Conservation (phyloP, 768 basidiomycete species). For the Gloeostereum incarnatum region DNA sequence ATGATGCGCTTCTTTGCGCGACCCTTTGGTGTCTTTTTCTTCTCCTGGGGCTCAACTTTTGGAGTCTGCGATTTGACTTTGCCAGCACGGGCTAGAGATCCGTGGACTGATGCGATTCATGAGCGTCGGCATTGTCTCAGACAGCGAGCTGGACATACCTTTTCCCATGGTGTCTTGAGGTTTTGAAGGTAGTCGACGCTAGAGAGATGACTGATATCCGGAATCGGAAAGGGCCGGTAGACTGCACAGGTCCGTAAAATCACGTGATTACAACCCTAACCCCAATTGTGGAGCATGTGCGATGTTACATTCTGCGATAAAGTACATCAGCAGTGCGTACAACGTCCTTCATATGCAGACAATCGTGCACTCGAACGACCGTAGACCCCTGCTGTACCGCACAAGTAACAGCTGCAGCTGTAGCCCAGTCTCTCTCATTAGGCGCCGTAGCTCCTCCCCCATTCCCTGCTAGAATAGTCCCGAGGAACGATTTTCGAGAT, state of each 20-base stretch:
- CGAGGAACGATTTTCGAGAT: slow-evolving; percentile 82
- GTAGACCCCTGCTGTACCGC: slow-evolving; percentile 66
- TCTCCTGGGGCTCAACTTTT: slow-evolving; percentile 98
- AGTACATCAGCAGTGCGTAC: slow-evolving; percentile 58
- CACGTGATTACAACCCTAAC: no score
- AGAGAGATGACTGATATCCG: no score
- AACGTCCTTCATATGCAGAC: slow-evolving; percentile 63
- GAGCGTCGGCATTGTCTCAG: no score
- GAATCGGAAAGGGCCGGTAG: background rate
- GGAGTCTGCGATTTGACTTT: slow-evolving; percentile 99
- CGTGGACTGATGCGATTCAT: slow-evolving; percentile 62
- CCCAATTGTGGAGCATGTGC: background rate
- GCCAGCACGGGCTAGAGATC: slow-evolving; percentile 98
- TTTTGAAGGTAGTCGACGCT: no score
- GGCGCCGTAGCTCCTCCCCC: slow-evolving; percentile 47
- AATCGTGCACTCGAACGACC: slow-evolving; percentile 79
- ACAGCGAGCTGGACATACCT: slow-evolving; percentile 29
- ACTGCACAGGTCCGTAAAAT: no score
- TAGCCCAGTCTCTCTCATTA: slow-evolving; percentile 68
- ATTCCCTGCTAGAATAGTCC: slow-evolving; percentile 46
- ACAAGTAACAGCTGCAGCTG: slow-evolving; percentile 66
- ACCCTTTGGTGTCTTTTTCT: slow-evolving; percentile 97
- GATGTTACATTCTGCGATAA: slow-evolving; percentile 20
- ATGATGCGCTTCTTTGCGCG: slow-evolving; percentile 95
- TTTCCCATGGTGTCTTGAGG: slow-evolving; percentile 73